Evolutionary conservation across 371 early-diverging fungal genomes (phyloP).

Genomic region (Batkoa obscura): DNA sequence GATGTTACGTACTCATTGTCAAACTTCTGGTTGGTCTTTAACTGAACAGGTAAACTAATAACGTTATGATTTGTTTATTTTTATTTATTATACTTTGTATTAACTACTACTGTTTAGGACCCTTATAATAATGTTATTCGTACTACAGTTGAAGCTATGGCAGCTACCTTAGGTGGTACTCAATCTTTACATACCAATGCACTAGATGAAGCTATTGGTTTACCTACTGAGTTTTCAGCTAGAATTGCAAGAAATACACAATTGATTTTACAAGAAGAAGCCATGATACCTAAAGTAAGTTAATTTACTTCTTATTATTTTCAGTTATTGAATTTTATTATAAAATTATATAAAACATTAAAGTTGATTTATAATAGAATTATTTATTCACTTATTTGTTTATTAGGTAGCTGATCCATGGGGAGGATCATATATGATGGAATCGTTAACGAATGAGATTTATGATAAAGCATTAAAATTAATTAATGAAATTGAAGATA

Average conservation of each 20-base stretch:
- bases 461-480: conserved; percentile 39
- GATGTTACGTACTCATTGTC: conserved; percentile 66
- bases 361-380: too few species aligned
- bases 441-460: conserved; percentile 57
- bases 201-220: conserved; percentile 68
- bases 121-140: conserved; percentile 77
- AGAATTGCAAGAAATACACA: conserved; percentile 78
- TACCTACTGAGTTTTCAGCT: conserved; percentile 63
- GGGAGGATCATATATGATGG: conserved; percentile 86
- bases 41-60: conserved; percentile 62
- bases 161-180: conserved; percentile 69
- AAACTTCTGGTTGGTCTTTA: conserved; percentile 76
- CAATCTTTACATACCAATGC: conserved; percentile 76
- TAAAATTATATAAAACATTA: too few species aligned
- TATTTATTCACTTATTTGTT: neutral
- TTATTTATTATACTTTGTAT: neutral
- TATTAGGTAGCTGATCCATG: conserved; percentile 53
- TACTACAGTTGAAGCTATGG: conserved; percentile 78
- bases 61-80: too few species aligned
- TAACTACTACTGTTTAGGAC: conserved; percentile 19
- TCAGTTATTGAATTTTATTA: neutral
- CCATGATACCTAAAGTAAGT: conserved; percentile 50
- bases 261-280: conserved; percentile 66
- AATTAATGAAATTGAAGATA: conserved; percentile 52
- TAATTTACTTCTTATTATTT: too few species aligned